Evolutionary conservation across 2,329 filamentous ascomycete species (phyloP).

Genomic region (Talaromyces sp.): DNA sequence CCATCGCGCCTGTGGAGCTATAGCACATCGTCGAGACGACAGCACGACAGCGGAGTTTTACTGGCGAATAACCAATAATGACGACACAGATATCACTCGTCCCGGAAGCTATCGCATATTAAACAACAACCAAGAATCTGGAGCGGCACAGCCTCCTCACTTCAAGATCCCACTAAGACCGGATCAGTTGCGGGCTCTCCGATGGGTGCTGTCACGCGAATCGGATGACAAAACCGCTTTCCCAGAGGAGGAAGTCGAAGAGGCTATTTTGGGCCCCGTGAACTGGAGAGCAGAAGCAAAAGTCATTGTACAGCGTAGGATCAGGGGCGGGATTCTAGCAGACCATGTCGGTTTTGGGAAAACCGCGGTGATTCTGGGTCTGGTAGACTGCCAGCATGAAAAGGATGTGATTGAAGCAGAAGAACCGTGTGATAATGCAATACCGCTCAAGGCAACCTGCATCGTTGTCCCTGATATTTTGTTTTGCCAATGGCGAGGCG

Average conservation of each 20-base stretch:
- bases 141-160: conserved; percentile 29
- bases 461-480: conserved; percentile 55
- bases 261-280: conserved; percentile 47
- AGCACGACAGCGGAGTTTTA: conserved; percentile 23
- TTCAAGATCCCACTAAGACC: conserved; percentile 41
- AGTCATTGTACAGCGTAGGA: conserved; percentile 25
- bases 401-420: conserved; percentile 16
- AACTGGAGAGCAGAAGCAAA: conserved; percentile 56
- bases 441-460: conserved; percentile 53
- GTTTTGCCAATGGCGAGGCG: conserved; percentile 53
- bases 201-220: conserved; percentile 59
- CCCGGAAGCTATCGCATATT: conserved; percentile 40
- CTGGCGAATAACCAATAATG: conserved; percentile 48
- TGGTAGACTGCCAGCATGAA: conserved; percentile 48
- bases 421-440: conserved; percentile 20
- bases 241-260: conserved; percentile 52
- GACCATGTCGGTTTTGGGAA: conserved; percentile 65
- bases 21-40: conserved; percentile 16
- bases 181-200: conserved; percentile 52
- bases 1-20: conserved; percentile 31
- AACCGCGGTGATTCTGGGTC: conserved; percentile 55
- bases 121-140: conserved; percentile 39
- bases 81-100: conserved; percentile 28
- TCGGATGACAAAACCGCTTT: conserved; percentile 36
- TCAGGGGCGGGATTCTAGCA: conserved; percentile 58